A percentile compares a stretch with the other conserved stretches of the same genome.
Evolutionary conservation across 2,329 filamentous ascomycete genomes (phyloP).

Genomic region (Penicillium sp.): DNA sequence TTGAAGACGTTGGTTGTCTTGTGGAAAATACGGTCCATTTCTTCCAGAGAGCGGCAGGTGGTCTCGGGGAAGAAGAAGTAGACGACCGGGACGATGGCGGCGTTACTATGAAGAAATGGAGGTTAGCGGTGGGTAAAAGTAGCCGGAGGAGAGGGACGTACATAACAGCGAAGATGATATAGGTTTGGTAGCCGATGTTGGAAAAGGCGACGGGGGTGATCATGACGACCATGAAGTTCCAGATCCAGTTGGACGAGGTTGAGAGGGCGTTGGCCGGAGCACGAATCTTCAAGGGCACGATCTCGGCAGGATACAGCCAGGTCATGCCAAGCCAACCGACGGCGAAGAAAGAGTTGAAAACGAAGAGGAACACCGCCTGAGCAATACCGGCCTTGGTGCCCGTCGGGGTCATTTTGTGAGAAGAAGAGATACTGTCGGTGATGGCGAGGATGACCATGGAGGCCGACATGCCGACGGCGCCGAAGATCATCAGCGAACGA

Average conservation of each 20-base stretch:
- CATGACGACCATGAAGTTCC: constrained; percentile 66
- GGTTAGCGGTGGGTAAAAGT: constrained; percentile 6
- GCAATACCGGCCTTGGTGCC: constrained; percentile 26
- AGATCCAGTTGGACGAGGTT: constrained; percentile 61
- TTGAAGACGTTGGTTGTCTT: constrained; percentile 52
- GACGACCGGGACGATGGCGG: constrained; percentile 54
- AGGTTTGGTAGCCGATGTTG: constrained; percentile 56
- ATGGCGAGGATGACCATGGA: constrained; percentile 55
- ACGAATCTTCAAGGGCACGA: constrained; percentile 57
- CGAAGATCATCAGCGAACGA: constrained; percentile 68
- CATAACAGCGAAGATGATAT: constrained; percentile 57
- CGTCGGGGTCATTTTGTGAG: neutral
- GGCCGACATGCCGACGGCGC: constrained; percentile 59
- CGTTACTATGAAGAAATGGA: constrained; percentile 42
- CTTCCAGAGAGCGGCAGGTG: constrained; percentile 61
- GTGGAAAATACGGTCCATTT: constrained; percentile 67
- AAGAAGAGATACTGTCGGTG: constrained; percentile 24
- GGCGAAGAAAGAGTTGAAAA: constrained; percentile 67
- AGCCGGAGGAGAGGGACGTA: constrained; percentile 26
- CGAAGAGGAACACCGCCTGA: constrained; percentile 51
- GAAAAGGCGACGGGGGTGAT: constrained; percentile 61
- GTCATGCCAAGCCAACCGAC: constrained; percentile 64
- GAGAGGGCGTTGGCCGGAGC: constrained; percentile 64
- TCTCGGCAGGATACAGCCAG: constrained; percentile 53
- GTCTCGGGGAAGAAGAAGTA: constrained; percentile 65